Evolutionary conservation across 2,329 filamentous ascomycete species (phyloP), one percentile per base, ranked within the genome.

Genomic region (Scorias spongiosa): DNA sequence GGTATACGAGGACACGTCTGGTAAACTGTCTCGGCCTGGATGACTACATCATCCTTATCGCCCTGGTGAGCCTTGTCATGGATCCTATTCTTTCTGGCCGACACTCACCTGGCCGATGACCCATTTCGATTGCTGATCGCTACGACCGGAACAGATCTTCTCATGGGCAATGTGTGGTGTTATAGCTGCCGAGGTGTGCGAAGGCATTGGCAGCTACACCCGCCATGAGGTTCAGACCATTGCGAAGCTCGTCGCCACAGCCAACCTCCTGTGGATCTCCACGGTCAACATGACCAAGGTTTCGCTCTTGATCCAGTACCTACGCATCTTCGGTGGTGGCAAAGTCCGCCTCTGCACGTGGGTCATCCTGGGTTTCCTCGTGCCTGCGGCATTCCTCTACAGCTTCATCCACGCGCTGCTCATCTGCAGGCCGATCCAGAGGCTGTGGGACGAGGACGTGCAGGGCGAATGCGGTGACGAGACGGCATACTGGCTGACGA

Each of bases 241-340:
- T 39, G 50, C 54, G 28, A 55, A 58, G 43, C 47, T 61, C 17
- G 52, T 60, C 38, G 47, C 61, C 20, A 53, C 55, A 32, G 52
- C 51, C 45, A 62, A 64, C 44, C 51, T 52, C 29, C 36, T 61
- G 43, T 61, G 60, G 49, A 46, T 54, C n/a, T 44, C 59, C 17
- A 53, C 57, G 7, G 55, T 63, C 42, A 58, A 58, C 42, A 59
- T 61, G 46, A 66, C 66, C 36, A 70, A 70, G 56, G 60, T 62
- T 18, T 69, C 66, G 1, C 68, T 71, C 42, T 53, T 71, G n/a
- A 55, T 68, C 43, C 67, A 70, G 49, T 70, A 71, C 49, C 62
- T 67, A 17, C 66, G 66, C 32, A 61, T 71, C 40, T 69, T 71
- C 51, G 57, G 54, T 29, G 58, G 56, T 2, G 57, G 48, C 6